Evolutionary conservation across 345 rosid species (phyloP), one percentile per base, ranked within the genome.

Genomic region (Physaria fendleri): DNA sequence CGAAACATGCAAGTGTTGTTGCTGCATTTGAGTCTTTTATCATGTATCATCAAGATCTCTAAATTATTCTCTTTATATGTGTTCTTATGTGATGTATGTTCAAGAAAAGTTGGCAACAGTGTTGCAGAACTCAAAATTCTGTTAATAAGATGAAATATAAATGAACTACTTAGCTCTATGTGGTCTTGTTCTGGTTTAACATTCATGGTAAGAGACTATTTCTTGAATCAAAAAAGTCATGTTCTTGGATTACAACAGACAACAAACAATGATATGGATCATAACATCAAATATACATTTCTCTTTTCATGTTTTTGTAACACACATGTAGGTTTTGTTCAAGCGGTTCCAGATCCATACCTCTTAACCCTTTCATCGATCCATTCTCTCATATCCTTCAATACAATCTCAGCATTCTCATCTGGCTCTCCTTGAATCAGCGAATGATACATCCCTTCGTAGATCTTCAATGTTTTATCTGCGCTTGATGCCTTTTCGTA

Each of bases 381-480:
- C 98, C 99, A 88, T 61, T 86, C 97, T 71, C 95, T 79, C 99
- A 83, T 93, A 50, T 93, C 99, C 60, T 72, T 82, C 78, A 93
- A 63, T 10, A 88, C 95, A 22, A 82, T 65, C 39, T 73, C 47
- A 8, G 82, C 95, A 50, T 76, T 77, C 73, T 86, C 95, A 30
- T 88, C 95, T 1, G 95, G 86, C 81, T 93, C 99, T 8, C 97
- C 97, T 59, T 93, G 95, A 15, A 93, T 71, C 75, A 93, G 64
- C 0, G 97, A 93, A 72, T 86, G 99, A 56, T 83, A 86, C 97
- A 93, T 88, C n/a, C 91, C 99, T 15, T 84, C 97, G 23, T 93
- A 93, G 1, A 88, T 5, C 73, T 86, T 93, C 76, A 93, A 42
- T 60, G 80, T 83, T 81, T 86, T 93, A 69, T 93, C 97, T 22